Evolutionary conservation across 331 rosid genomes (phyloP), one percentile per base, ranked within the genome.

Genomic region (Arachis monticola): DNA sequence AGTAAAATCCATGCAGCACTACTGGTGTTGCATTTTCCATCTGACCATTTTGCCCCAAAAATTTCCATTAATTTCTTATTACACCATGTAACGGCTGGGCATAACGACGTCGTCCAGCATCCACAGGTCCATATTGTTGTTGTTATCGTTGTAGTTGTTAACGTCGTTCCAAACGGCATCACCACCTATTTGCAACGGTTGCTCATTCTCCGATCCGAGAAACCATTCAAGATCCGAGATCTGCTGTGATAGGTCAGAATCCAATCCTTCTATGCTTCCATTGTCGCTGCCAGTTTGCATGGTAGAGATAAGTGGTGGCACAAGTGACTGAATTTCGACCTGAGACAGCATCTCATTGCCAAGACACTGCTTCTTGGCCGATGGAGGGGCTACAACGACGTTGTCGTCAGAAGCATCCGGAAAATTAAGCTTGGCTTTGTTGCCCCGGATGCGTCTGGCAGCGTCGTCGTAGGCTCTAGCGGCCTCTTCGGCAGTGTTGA

Each of bases 221-320:
- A 95, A 83, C 46, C 84, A 83, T 52, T 94, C 97, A 60, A 95
- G 80, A 77, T 83, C 70, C 1, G 83, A 86, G 67, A 93, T 86
- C 45, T 82, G 89, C 35, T 79, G 78, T 8, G 88, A 84, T 69
- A 90, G 87, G 47, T 87, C 4, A 35, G 40, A 35, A 2, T 35
- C 84, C 7, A 63, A 38, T 17, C 79, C 85, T 42, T 67, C 42
- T 35, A 4, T 35, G 5, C 51, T 31, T 0, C 27, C 17, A 17
- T 10, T 3, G 1, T 7, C 69, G 0, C 59, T 14, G 14, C 41
- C 63, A 5, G 22, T 8, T 8, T 10, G 3, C 8, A 3, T 0
- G 70, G 56, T 11, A 59, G 55, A 3, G 70, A 13, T 12, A 8
- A 8, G 55, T 3, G 59, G 2, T 27, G 5, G 27, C 6, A 3